These are phyloP conservation scores for Euphorbia lathyris DNA, from an alignment of 345 rosid genomes.

Conservation along the genomic window DNA sequence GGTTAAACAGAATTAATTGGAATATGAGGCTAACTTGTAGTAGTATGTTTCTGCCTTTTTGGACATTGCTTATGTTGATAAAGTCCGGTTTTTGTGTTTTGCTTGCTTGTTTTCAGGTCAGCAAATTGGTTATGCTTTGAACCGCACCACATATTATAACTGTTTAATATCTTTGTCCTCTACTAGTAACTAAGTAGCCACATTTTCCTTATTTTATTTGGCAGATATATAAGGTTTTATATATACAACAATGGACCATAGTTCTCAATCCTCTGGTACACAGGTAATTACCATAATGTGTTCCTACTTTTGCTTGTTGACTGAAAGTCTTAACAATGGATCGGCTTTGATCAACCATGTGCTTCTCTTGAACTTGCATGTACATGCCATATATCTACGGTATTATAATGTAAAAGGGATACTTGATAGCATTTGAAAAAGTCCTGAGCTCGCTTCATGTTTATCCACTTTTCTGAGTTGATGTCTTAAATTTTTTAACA, in stretches of 20 bases:
- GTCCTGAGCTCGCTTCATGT: background rate
- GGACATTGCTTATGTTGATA: background rate
- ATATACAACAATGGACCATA: constrained; percentile 55
- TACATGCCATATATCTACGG: background rate
- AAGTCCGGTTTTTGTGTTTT: background rate
- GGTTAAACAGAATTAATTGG: background rate
- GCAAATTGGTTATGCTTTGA: too few species aligned
- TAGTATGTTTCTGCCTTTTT: too few species aligned
- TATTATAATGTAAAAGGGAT: background rate
- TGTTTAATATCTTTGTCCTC: background rate
- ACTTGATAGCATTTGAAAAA: background rate
- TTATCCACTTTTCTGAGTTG: background rate
- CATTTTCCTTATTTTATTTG: background rate
- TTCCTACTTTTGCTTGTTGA: constrained; percentile 9
- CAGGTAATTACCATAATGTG: constrained; percentile 40
- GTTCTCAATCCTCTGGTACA: constrained; percentile 58
- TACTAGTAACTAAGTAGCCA: background rate
- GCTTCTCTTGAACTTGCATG: background rate
- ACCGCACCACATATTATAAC: background rate
- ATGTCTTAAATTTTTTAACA: too few species aligned
- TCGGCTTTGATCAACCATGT: background rate
- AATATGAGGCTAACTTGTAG: background rate
- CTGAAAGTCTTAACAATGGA: constrained; percentile 12
- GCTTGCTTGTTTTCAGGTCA: too few species aligned
- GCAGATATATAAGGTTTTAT: constrained; percentile 21